Conservation (phyloP, 331 rosid species). For the Telfairia occidentalis region DNA sequence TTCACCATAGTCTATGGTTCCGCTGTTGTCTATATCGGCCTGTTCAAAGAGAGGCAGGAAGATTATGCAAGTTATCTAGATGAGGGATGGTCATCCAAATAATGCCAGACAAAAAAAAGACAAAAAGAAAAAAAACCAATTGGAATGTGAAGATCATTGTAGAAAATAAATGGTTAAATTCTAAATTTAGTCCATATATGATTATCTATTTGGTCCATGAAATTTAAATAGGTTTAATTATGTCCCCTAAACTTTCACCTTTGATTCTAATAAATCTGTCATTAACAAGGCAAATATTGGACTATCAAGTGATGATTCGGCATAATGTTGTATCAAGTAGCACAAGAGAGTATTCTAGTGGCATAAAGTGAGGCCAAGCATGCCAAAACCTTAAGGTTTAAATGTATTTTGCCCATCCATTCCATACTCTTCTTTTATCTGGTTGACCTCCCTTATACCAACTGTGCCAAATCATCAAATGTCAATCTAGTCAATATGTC, state of each 20-base stretch:
- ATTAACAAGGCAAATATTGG: neutral
- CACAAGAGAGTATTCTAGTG: neutral
- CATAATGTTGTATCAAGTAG: neutral
- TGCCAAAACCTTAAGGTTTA: neutral
- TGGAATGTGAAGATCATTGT: neutral
- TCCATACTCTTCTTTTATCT: neutral
- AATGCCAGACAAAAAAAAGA: neutral
- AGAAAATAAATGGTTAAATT: neutral
- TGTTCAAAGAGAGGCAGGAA: slow-evolving; percentile 20
- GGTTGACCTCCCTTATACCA: neutral
- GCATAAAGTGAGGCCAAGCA: neutral
- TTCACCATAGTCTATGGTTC: slow-evolving; percentile 89
- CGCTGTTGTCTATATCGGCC: slow-evolving; percentile 87
- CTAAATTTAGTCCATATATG: neutral
- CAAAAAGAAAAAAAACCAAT: neutral
- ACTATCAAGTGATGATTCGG: neutral
- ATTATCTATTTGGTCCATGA: neutral
- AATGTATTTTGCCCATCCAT: neutral
- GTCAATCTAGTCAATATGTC: neutral
- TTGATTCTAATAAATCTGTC: neutral
- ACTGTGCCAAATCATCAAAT: neutral
- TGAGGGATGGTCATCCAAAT: neutral
- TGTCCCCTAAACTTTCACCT: neutral
- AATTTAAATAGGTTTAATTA: neutral
- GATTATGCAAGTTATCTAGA: neutral